These are phyloP conservation scores for Pseudogymnoascus destructans DNA, from an alignment of 2,329 filamentous ascomycete species.

Conservation along the genomic window DNA sequence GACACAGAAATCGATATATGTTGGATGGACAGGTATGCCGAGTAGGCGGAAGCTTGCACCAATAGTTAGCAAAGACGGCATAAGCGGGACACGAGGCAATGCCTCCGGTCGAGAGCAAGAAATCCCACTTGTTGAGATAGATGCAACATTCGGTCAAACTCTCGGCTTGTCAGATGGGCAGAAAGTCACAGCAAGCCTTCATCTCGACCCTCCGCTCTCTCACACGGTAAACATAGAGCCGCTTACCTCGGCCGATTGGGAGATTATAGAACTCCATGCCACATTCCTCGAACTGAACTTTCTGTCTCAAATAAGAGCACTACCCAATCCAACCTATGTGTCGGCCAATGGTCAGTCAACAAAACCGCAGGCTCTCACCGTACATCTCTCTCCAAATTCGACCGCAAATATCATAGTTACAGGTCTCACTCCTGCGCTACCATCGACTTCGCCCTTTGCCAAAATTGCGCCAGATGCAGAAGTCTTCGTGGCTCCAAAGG, in stretches of 20 bases:
- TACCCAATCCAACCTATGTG: slow-evolving; percentile 69
- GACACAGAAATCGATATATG: slow-evolving; percentile 58
- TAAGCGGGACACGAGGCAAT: slow-evolving; percentile 45
- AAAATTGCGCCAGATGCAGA: slow-evolving; percentile 92
- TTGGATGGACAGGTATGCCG: slow-evolving; percentile 97
- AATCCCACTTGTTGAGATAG: slow-evolving; percentile 66
- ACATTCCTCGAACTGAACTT: slow-evolving; percentile 92
- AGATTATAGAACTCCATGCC: slow-evolving; percentile 95
- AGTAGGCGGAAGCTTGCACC: slow-evolving; percentile 72
- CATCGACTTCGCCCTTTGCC: slow-evolving; percentile 61
- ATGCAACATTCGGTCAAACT: slow-evolving; percentile 67
- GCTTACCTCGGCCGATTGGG: slow-evolving; percentile 90
- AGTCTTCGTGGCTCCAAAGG: slow-evolving; percentile 93
- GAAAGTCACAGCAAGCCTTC: slow-evolving; percentile 58
- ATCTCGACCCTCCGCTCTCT: slow-evolving; percentile 79
- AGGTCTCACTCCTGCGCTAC: slow-evolving; percentile 62
- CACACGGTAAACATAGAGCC: slow-evolving; percentile 97
- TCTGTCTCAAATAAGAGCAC: slow-evolving; percentile 77
- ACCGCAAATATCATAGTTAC: slow-evolving; percentile 84
- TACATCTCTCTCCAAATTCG: slow-evolving; percentile 89
- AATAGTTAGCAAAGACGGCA: slow-evolving; percentile 60
- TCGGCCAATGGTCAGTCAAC: slow-evolving; percentile 37
- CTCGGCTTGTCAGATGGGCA: slow-evolving; percentile 70
- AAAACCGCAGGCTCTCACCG: slow-evolving; percentile 64
- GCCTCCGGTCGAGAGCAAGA: slow-evolving; percentile 59